Evolutionary conservation across 2,329 filamentous ascomycete genomes (phyloP).

Genomic region (Alternaria metachromatica): DNA sequence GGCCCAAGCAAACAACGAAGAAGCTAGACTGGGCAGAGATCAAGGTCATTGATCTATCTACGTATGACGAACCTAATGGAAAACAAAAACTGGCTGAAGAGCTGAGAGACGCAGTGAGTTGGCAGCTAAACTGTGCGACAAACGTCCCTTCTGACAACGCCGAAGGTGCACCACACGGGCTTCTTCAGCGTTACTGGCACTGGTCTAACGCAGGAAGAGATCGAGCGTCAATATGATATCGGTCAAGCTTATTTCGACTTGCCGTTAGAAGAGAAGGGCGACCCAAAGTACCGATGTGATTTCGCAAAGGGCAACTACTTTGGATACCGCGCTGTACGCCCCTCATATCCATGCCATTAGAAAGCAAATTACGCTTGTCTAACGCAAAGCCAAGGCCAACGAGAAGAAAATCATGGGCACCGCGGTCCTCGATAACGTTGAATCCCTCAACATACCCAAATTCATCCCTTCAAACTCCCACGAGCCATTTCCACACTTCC

Average conservation of each 20-base stretch:
- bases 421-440: conserved; percentile 41
- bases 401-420: conserved; percentile 43
- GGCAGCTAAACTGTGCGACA: background rate
- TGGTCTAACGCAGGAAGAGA: conserved; percentile 37
- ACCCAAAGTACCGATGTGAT: conserved; percentile 38
- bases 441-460: conserved; percentile 43
- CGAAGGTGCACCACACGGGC: conserved; percentile 35
- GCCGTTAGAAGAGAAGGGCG: conserved; percentile 36
- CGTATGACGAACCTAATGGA: conserved; percentile 61
- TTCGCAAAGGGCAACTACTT: conserved; percentile 41
- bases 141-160: background rate
- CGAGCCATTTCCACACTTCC: conserved; percentile 37
- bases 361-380: background rate
- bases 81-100: conserved; percentile 62
- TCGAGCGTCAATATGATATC: conserved; percentile 43
- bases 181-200: conserved; percentile 43
- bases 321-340: conserved; percentile 36
- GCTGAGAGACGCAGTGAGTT: conserved; percentile 59
- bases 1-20: conserved; percentile 32
- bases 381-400: conserved; percentile 20
- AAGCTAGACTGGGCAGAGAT: conserved; percentile 39
- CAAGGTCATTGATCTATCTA: conserved; percentile 51
- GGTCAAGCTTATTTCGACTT: conserved; percentile 42
- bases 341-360: background rate
- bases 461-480: conserved; percentile 32